Evolutionary conservation across 805 yeast genomes (phyloP).

Genomic region (Hanseniaspora guilliermondii): DNA sequence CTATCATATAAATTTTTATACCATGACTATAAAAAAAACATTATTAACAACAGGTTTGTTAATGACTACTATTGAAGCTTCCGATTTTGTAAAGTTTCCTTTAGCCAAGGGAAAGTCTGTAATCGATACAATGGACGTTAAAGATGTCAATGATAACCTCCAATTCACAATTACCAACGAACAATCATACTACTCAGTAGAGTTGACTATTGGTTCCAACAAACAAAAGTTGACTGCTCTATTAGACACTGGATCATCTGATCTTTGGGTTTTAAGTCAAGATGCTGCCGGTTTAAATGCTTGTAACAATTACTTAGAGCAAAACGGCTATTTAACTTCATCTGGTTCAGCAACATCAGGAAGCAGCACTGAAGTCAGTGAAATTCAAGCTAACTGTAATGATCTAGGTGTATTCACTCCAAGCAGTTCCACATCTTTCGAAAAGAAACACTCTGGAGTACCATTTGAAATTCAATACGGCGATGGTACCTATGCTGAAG

Average conservation of each 20-base stretch:
- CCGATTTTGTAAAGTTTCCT: background rate
- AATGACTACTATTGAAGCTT: background rate
- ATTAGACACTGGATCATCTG: constrained; percentile 66
- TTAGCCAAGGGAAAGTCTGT: constrained; percentile 1
- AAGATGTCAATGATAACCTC: background rate
- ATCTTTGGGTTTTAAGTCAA: constrained; percentile 44
- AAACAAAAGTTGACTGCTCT: constrained; percentile 41
- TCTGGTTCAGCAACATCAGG: background rate
- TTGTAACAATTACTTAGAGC: background rate
- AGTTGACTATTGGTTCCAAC: constrained; percentile 39
- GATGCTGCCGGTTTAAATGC: background rate
- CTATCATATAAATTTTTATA: no score
- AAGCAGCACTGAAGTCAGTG: background rate
- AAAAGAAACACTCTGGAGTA: background rate
- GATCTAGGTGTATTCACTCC: constrained; percentile 1
- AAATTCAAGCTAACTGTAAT: background rate
- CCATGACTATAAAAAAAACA: background rate
- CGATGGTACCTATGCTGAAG: constrained; percentile 37
- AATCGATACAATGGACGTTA: background rate
- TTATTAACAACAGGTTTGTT: constrained; percentile 1
- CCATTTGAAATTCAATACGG: constrained; percentile 39
- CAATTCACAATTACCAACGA: constrained; percentile 26
- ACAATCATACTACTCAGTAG: constrained; percentile 31
- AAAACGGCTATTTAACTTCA: background rate
- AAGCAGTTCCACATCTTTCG: background rate